Base-by-base conservation (phyloP, 2,329 filamentous ascomycete species). In the Neopestalotiopsis clavispora region DNA sequence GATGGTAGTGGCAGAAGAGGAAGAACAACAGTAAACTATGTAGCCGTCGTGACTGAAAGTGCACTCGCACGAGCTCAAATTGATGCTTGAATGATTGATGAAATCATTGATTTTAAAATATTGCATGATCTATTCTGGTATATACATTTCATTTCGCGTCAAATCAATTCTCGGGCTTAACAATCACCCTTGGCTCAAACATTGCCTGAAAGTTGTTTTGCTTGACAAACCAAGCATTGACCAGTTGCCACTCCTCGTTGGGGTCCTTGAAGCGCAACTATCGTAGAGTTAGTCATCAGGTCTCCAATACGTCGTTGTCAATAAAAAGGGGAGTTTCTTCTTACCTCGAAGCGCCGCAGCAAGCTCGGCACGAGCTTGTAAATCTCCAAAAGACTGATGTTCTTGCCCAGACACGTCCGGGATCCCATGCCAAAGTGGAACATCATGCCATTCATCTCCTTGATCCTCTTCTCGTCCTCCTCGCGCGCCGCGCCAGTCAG, bases 341-440 rank as follows among this genome's bases (percentile, higher is more conserved):
- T 76, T 74, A 84, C 87, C 79, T 92, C 89, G 72, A 93, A 93
- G 69, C 88, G 83, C 76, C 90, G 81, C 78, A 93, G 77, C 74
- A 93, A 74, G 67, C 81, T 86, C 56, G 88, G 88, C 30, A 90
- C 85, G 62, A 90, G 74, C 81, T 90, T 90, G 77, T 90, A 90
- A 68, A 90, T 89, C 82, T 90, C 88, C 73, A 90, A 72, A 74
- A 90, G 72, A 70, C 86, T 88, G 62, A 90, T 90, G 70, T 90
- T 90, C 84, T 89, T 90, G 59, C 92, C 92, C 80, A 84, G 92
- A 73, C 91, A 94, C 1, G 91, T 93, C 74, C 91, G 81, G 12
- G 88, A 86, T 0, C 91, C 91, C 79, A 91, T 91, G 1, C 91
- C 91, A 77, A 94, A 94, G 73, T 93, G 90, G 77, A 92, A 84